Percentiles rank a stretch among this genome's conserved stretches.
phyloP scores from a whole-genome alignment of 2,329 filamentous ascomycete species.

The Diaporthe eres region DNA sequence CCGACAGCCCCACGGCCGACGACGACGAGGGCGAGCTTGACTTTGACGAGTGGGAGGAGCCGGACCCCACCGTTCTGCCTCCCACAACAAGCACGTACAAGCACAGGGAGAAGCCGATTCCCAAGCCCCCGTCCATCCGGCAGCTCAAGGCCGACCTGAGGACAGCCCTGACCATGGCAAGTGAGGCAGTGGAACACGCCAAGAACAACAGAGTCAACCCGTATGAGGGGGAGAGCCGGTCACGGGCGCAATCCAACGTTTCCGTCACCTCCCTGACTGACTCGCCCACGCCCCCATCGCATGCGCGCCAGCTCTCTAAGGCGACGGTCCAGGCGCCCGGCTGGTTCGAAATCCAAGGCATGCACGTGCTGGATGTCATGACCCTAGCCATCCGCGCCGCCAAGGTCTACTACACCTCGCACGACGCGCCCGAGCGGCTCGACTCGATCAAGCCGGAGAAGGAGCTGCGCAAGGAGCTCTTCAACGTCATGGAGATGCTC shows the following conservation, averaged over 20 bases:
- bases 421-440: conserved; percentile 87
- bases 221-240: conserved; percentile 49
- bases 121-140: conserved; percentile 85
- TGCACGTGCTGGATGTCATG: conserved; percentile 92
- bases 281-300: conserved; percentile 42
- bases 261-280: conserved; percentile 40
- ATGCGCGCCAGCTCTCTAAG: conserved; percentile 40
- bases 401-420: conserved; percentile 95
- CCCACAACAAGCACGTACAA: conserved; percentile 98
- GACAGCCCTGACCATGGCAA: conserved; percentile 77
- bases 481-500: conserved; percentile 89
- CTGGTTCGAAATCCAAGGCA: conserved; percentile 90
- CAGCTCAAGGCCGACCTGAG: conserved; percentile 80
- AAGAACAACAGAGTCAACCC: conserved; percentile 47
- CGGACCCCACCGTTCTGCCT: conserved; percentile 86
- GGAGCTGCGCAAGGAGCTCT: conserved; percentile 84
- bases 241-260: conserved; percentile 39
- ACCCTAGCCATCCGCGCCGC: conserved; percentile 96
- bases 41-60: conserved; percentile 73
- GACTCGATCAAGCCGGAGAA: conserved; percentile 91
- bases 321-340: conserved; percentile 64
- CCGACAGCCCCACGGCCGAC: conserved; percentile 57
- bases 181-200: conserved; percentile 75
- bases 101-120: conserved; percentile 83
- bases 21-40: conserved; percentile 60